Percentiles rank a stretch among this genome's conserved stretches.
phyloP scores from a whole-genome alignment of 345 rosid species.

The Lepidium sativum region DNA sequence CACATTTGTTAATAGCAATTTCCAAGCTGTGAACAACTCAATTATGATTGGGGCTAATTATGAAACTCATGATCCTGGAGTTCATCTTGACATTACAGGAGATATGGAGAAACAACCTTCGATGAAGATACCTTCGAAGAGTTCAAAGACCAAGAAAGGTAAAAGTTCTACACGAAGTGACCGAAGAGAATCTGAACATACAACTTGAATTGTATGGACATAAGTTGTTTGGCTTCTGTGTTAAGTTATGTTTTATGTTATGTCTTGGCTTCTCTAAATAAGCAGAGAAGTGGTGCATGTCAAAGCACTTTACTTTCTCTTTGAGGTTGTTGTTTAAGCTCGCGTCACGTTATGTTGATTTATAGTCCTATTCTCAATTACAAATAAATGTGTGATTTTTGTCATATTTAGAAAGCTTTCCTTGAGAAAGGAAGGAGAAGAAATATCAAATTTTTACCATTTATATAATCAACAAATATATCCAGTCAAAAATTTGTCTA shows the following conservation, averaged over 20 bases:
- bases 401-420: no score
- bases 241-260: not conserved
- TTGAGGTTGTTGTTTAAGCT: not conserved
- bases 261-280: slow-evolving; percentile 15
- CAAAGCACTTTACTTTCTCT: slow-evolving; percentile 18
- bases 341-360: not conserved
- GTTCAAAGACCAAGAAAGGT: slow-evolving; percentile 9
- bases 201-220: slow-evolving; percentile 7
- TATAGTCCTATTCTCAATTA: not conserved
- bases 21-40: slow-evolving; percentile 87
- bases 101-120: slow-evolving; percentile 26
- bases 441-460: no score
- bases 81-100: slow-evolving; percentile 62
- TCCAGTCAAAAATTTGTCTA: no score
- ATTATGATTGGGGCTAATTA: slow-evolving; percentile 62
- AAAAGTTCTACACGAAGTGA: slow-evolving; percentile 5
- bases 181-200: slow-evolving; percentile 13
- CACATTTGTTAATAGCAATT: slow-evolving; percentile 81
- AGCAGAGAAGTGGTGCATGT: slow-evolving; percentile 15
- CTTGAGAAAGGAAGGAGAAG: no score
- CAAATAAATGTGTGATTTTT: not conserved
- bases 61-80: slow-evolving; percentile 81
- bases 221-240: not conserved
- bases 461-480: no score
- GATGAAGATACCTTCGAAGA: slow-evolving; percentile 5